phyloP scores from a whole-genome alignment of 2,329 filamentous ascomycete species.

The Corynespora cassiicola region DNA sequence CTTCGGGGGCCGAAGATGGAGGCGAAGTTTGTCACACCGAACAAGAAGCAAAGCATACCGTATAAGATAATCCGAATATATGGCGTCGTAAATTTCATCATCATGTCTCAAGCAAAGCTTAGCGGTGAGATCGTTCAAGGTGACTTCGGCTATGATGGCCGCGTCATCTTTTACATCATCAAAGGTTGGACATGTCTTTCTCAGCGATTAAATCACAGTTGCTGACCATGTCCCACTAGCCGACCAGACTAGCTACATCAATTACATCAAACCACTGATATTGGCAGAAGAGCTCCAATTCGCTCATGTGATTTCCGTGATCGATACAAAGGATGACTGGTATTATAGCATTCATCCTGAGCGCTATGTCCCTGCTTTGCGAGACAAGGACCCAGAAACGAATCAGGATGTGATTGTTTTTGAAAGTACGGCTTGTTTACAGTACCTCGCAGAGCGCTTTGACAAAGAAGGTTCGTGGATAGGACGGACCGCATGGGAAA shows the following conservation, averaged over 20 bases:
- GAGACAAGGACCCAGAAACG: constrained; percentile 36
- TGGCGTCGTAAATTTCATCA: too few species aligned
- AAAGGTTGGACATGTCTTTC: too few species aligned
- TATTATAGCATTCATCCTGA: constrained; percentile 43
- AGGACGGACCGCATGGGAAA: constrained; percentile 33
- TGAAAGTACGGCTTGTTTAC: constrained; percentile 44
- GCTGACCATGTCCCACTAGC: constrained; percentile 22
- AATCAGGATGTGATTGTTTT: constrained; percentile 39
- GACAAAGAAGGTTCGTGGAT: constrained; percentile 40
- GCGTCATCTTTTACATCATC: constrained; percentile 34
- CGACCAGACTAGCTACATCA: constrained; percentile 45
- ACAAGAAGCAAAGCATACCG: too few species aligned
- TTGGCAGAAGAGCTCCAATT: constrained; percentile 39
- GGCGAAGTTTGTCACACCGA: too few species aligned
- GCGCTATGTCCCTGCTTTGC: constrained; percentile 40
- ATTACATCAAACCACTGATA: constrained; percentile 48
- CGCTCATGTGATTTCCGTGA: constrained; percentile 37
- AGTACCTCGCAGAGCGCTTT: constrained; percentile 43
- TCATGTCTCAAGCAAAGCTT: too few species aligned
- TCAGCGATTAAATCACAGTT: too few species aligned
- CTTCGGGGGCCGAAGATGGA: too few species aligned
- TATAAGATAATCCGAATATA: too few species aligned
- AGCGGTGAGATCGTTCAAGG: constrained; percentile 6
- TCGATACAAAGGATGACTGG: constrained; percentile 42
- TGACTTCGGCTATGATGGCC: constrained; percentile 23